These are phyloP conservation scores for Tolypocladium sp. DNA, from an alignment of 2,329 filamentous ascomycete species.

Conservation along the genomic window DNA sequence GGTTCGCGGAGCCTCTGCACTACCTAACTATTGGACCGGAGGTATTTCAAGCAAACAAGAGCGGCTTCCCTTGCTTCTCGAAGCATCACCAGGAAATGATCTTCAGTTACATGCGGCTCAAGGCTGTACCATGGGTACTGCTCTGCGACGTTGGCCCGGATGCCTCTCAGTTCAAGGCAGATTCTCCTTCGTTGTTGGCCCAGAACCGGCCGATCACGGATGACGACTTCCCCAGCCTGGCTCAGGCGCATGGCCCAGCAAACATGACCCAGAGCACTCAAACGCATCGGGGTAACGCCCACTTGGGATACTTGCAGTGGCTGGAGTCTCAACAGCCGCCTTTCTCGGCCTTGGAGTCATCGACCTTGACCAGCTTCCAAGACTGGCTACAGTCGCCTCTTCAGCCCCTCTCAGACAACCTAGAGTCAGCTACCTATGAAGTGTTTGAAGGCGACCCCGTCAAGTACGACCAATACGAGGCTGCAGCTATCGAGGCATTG, in stretches of 20 bases:
- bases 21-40: slow-evolving; percentile 46
- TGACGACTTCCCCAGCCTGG: slow-evolving; percentile 58
- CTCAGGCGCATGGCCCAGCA: slow-evolving; percentile 46
- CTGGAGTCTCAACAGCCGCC: slow-evolving; percentile 74
- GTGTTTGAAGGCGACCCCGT: slow-evolving; percentile 98
- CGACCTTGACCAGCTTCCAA: slow-evolving; percentile 55
- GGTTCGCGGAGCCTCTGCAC: slow-evolving; percentile 61
- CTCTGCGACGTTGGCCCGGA: slow-evolving; percentile 52
- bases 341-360: slow-evolving; percentile 39
- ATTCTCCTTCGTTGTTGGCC: slow-evolving; percentile 14
- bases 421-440: slow-evolving; percentile 96
- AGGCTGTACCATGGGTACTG: slow-evolving; percentile 52
- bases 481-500: slow-evolving; percentile 71
- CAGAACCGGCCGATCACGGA: slow-evolving; percentile 26
- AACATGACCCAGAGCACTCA: slow-evolving; percentile 18
- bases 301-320: slow-evolving; percentile 76
- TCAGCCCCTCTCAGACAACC: slow-evolving; percentile 89
- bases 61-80: slow-evolving; percentile 52
- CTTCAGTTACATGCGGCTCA: slow-evolving; percentile 54
- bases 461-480: slow-evolving; percentile 95
- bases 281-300: slow-evolving; percentile 19
- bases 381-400: slow-evolving; percentile 94
- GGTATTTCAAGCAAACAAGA: slow-evolving; percentile 51
- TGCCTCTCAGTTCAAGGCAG: slow-evolving; percentile 18
- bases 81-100: slow-evolving; percentile 54